Conservation (phyloP, 1,284 basidiomycete genomes). For the Pterulicium gracile region DNA sequence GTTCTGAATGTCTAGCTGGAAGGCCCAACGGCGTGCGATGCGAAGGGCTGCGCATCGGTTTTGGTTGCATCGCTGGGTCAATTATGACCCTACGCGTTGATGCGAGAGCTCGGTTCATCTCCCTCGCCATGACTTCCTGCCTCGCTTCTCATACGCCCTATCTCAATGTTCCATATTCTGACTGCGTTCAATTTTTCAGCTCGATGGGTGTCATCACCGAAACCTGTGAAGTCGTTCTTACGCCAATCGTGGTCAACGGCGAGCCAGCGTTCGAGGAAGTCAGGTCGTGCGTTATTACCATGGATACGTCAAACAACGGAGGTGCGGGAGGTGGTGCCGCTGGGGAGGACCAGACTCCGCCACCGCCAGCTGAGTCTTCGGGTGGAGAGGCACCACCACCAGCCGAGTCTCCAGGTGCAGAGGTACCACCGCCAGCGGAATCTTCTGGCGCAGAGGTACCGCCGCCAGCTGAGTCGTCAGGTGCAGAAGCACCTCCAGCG, state of each 20-base stretch:
- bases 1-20: too few relatives aligned
- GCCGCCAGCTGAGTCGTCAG: background rate
- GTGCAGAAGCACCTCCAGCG: too few relatives aligned
- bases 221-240: conserved; percentile 29
- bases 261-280: conserved; percentile 24
- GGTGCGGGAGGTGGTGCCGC: conserved; percentile 4
- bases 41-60: too few relatives aligned
- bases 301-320: conserved; percentile 8
- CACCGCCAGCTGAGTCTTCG: conserved; percentile 2
- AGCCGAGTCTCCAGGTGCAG: background rate
- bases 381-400: background rate
- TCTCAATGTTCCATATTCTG: too few relatives aligned
- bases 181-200: conserved; percentile 9
- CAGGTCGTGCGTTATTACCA: conserved; percentile 22
- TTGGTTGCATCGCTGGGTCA: too few relatives aligned
- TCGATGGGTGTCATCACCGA: conserved; percentile 22
- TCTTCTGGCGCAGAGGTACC: background rate
- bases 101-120: too few relatives aligned
- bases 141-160: too few relatives aligned
- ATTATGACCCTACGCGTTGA: too few relatives aligned
- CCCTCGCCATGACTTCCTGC: too few relatives aligned
- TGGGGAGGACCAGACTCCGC: conserved; percentile 3
- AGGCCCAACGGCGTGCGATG: too few relatives aligned
- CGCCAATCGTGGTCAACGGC: conserved; percentile 25
- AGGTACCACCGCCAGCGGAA: conserved; percentile 1